phyloP scores from a whole-genome alignment of 768 basidiomycete species.

The Daedaleopsis nitida region DNA sequence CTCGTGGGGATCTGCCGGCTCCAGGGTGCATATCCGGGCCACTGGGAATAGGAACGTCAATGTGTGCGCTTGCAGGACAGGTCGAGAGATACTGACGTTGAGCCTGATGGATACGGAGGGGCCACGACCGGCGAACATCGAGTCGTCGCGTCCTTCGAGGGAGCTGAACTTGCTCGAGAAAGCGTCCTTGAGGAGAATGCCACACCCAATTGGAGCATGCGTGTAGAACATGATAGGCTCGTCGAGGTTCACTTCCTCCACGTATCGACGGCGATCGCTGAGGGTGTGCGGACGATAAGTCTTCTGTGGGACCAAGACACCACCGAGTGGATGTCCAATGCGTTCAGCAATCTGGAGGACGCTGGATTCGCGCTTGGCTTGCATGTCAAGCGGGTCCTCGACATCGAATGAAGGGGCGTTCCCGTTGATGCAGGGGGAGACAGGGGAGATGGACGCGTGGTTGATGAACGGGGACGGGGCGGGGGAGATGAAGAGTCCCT shows the following conservation, averaged over 20 bases:
- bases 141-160: constrained; percentile 59
- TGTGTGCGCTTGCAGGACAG: constrained; percentile 3
- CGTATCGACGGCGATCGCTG: constrained; percentile 75
- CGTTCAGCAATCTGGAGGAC: constrained; percentile 20
- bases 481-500: background rate
- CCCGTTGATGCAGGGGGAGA: background rate
- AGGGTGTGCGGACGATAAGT: constrained; percentile 79
- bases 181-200: constrained; percentile 66
- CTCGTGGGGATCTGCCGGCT: constrained; percentile 81
- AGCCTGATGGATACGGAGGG: constrained; percentile 81
- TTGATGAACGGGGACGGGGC: constrained; percentile 5
- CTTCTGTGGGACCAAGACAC: constrained; percentile 57
- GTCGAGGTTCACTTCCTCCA: constrained; percentile 67
- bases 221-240: constrained; percentile 64
- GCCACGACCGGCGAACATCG: constrained; percentile 71
- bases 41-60: constrained; percentile 42
- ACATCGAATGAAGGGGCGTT: background rate
- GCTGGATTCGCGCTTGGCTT: background rate
- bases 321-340: constrained; percentile 14
- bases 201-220: constrained; percentile 54
- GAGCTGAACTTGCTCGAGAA: constrained; percentile 58
- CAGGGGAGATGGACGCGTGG: constrained; percentile 1
- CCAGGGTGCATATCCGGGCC: constrained; percentile 81
- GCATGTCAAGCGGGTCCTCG: background rate
- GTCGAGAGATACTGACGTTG: constrained; percentile 48